A percentile compares a stretch with the other conserved stretches of the same genome.
These are phyloP conservation scores for Ceratocystis huliohia DNA, from an alignment of 2,329 filamentous ascomycete genomes.

Conservation along the genomic window DNA sequence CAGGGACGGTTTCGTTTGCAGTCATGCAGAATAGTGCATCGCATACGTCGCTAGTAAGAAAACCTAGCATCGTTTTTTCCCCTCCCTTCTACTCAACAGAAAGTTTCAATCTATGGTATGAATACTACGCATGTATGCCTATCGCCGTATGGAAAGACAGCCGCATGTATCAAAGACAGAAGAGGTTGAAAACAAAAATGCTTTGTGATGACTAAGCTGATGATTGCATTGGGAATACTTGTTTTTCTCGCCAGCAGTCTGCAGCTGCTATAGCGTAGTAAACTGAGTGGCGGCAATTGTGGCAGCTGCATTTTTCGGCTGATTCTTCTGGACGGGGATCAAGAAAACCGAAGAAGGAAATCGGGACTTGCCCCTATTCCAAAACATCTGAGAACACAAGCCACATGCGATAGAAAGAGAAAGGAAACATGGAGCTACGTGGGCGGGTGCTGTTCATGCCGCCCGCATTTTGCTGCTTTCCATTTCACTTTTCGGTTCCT, in stretches of 20 bases:
- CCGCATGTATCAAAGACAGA: background rate
- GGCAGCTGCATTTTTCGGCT: background rate
- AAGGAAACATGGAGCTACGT: background rate
- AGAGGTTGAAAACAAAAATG: background rate
- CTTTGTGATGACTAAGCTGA: background rate
- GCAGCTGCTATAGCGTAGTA: background rate
- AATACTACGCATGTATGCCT: background rate
- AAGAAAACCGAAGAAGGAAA: background rate
- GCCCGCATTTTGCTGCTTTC: background rate
- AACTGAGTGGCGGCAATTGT: background rate
- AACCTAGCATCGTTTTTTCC: background rate
- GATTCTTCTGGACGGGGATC: background rate
- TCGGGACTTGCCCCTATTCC: background rate
- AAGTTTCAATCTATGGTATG: background rate
- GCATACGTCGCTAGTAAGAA: background rate
- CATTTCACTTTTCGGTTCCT: background rate
- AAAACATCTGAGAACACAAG: background rate
- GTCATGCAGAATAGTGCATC: background rate
- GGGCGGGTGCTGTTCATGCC: background rate
- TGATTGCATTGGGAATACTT: background rate
- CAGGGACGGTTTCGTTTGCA: background rate
- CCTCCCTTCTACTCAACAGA: background rate
- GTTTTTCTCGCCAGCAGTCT: background rate
- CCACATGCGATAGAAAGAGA: background rate
- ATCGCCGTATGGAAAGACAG: background rate